phyloP scores from a whole-genome alignment of 768 basidiomycete species.

The Trametes punicea region DNA sequence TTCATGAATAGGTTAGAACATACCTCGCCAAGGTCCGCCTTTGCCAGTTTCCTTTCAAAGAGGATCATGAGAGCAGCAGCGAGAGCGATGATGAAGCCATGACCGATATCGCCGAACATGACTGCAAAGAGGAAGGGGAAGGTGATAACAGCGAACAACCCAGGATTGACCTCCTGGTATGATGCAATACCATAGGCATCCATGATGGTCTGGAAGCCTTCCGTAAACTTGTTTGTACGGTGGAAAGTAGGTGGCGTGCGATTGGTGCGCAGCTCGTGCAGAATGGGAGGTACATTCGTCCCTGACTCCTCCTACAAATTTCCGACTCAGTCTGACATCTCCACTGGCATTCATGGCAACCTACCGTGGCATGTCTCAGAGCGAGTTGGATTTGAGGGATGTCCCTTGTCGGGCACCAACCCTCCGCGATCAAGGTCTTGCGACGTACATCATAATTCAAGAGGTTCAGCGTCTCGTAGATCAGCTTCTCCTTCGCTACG shows the following conservation, averaged over 20 bases:
- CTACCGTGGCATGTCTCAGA: slow-evolving; percentile 80
- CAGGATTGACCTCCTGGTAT: slow-evolving; percentile 97
- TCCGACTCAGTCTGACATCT: slow-evolving; percentile 1
- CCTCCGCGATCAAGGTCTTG: slow-evolving; percentile 95
- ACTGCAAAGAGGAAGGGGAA: slow-evolving; percentile 99
- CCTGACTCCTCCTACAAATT: slow-evolving; percentile 77
- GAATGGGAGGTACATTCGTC: slow-evolving; percentile 86
- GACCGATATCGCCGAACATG: slow-evolving; percentile 99
- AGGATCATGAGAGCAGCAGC: slow-evolving; percentile 84
- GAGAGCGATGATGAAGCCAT: slow-evolving; percentile 78
- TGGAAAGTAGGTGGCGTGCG: slow-evolving; percentile 96
- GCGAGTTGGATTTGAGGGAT: slow-evolving; percentile 83
- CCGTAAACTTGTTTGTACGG: slow-evolving; percentile 93
- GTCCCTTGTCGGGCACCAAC: slow-evolving; percentile 95
- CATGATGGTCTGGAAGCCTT: slow-evolving; percentile 97
- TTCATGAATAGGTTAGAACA: slow-evolving; percentile 22
- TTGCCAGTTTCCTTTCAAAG: slow-evolving; percentile 76
- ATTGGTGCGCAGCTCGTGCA: slow-evolving; percentile 84
- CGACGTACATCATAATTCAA: slow-evolving; percentile 92
- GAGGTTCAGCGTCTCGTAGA: slow-evolving; percentile 93
- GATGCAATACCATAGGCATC: slow-evolving; percentile 93
- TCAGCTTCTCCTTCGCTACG: slow-evolving; percentile 91
- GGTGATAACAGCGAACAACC: slow-evolving; percentile 85
- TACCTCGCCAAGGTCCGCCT: slow-evolving; percentile 72
- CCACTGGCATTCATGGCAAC: neutral